Evolutionary conservation across 2,329 filamentous ascomycete genomes (phyloP).

Genomic region (Aspergillus novofumigatus): DNA sequence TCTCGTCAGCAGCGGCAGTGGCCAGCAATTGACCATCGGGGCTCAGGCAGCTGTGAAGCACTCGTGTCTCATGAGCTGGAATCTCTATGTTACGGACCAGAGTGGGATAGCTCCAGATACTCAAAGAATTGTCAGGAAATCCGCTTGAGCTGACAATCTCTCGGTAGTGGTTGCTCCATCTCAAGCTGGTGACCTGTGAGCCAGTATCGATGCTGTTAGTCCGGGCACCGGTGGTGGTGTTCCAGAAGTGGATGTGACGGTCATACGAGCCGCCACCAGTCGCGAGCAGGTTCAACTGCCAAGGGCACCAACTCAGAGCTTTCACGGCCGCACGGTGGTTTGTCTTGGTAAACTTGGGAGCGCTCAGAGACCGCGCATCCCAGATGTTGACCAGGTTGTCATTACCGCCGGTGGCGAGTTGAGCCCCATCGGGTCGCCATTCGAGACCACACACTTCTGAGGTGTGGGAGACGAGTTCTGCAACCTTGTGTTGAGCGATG

Average conservation of each 20-base stretch:
- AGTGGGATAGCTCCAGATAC: slow-evolving; percentile 98
- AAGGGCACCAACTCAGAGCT: slow-evolving; percentile 97
- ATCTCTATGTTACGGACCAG: slow-evolving; percentile 97
- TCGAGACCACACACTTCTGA: slow-evolving; percentile 97
- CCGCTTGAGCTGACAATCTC: slow-evolving; percentile 97
- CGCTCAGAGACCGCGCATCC: slow-evolving; percentile 88
- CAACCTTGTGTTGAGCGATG: slow-evolving; percentile 95
- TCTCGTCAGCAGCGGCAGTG: slow-evolving; percentile 93
- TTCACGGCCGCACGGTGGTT: slow-evolving; percentile 99
- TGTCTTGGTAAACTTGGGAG: slow-evolving; percentile 98
- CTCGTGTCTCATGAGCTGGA: slow-evolving; percentile 91
- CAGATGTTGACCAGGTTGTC: slow-evolving; percentile 99
- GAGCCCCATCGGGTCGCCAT: slow-evolving; percentile 93
- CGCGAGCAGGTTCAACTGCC: slow-evolving; percentile 95
- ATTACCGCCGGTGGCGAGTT: slow-evolving; percentile 95
- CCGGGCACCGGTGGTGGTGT: slow-evolving; percentile 92
- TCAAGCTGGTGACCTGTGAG: slow-evolving; percentile 91
- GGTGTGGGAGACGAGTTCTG: slow-evolving; percentile 93
- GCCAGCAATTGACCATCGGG: slow-evolving; percentile 97
- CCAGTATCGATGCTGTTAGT: slow-evolving; percentile 99
- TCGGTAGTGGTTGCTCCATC: slow-evolving; percentile 95
- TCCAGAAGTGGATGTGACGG: slow-evolving; percentile 99
- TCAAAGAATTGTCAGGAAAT: slow-evolving; percentile 98
- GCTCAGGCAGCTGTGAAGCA: slow-evolving; percentile 93
- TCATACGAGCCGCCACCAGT: slow-evolving; percentile 96